Percentiles rank a stretch among this genome's conserved stretches.
phyloP scores from a whole-genome alignment of 352 stramenopile species.

The Pythium inflatum region DNA sequence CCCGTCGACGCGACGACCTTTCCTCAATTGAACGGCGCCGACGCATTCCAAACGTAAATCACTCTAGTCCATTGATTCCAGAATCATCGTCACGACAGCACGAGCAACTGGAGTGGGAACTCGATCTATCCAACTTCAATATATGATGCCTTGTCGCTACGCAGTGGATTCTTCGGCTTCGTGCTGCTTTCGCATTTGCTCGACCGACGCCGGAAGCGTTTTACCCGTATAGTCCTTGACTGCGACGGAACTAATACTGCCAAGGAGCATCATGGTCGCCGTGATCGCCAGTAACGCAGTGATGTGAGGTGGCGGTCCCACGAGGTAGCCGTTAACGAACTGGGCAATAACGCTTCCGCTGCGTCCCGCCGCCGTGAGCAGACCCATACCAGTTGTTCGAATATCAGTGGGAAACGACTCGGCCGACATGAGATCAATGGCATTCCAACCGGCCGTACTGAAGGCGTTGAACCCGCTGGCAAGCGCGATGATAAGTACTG shows the following conservation, averaged over 20 bases:
- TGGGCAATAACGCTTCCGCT: constrained; percentile 90
- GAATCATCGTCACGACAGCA: not conserved
- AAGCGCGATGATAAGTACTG: constrained; percentile 70
- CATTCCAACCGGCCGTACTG: constrained; percentile 91
- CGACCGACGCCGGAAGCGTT: constrained; percentile 54
- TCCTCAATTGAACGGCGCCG: too few relatives aligned
- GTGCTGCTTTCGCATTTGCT: constrained; percentile 52
- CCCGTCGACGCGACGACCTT: not conserved
- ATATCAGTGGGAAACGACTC: constrained; percentile 92
- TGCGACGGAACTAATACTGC: constrained; percentile 58
- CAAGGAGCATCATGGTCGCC: constrained; percentile 80
- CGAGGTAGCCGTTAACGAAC: constrained; percentile 89
- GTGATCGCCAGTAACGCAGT: constrained; percentile 77
- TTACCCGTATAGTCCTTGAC: constrained; percentile 68
- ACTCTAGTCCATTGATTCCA: constrained; percentile 26
- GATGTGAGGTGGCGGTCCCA: constrained; percentile 75
- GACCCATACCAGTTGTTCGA: constrained; percentile 89
- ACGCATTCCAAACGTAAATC: too few relatives aligned
- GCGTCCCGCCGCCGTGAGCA: constrained; percentile 81
- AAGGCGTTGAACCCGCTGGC: constrained; percentile 92
- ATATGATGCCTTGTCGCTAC: constrained; percentile 18
- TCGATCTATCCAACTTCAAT: constrained; percentile 75
- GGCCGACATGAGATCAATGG: constrained; percentile 88
- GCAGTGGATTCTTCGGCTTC: constrained; percentile 10
- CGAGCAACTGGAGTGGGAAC: constrained; percentile 47